These are phyloP conservation scores for Mentha longifolia DNA, from an alignment of 257 asterid species.

Conservation along the genomic window DNA sequence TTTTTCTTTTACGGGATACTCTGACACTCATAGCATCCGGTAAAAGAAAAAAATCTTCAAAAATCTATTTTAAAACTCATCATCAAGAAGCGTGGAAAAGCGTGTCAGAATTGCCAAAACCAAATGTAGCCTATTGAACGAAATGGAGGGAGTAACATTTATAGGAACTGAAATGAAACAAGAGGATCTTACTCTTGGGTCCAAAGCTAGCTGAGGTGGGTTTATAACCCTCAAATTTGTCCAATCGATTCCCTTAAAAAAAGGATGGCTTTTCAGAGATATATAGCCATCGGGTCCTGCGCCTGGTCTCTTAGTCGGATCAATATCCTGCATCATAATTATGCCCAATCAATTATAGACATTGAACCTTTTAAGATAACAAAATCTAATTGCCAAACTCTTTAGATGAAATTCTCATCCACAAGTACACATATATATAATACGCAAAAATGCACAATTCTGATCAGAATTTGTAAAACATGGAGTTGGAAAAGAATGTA, in stretches of 20 bases:
- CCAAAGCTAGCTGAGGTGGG: constrained; percentile 78
- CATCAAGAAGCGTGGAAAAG: no score
- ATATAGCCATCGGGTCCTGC: constrained; percentile 88
- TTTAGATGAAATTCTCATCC: not conserved
- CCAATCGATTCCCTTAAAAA: constrained; percentile 84
- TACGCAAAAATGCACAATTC: no score
- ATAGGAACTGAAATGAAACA: not conserved
- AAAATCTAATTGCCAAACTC: not conserved
- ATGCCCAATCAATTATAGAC: no score
- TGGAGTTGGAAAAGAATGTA: not conserved
- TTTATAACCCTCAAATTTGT: constrained; percentile 60
- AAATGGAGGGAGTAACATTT: no score
- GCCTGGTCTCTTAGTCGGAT: constrained; percentile 91
- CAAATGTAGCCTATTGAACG: no score
- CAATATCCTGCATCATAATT: constrained; percentile 61
- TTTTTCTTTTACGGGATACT: no score
- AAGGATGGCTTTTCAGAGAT: constrained; percentile 81
- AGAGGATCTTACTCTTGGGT: constrained; percentile 60
- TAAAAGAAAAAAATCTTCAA: no score
- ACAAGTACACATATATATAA: no score
- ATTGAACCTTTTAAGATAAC: no score
- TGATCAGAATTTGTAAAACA: not conserved
- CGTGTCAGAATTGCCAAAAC: no score
- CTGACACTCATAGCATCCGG: no score
- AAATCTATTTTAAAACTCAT: no score